Percentiles rank a stretch among this genome's conserved stretches.
phyloP scores from a whole-genome alignment of 495 filamentous ascomycete genomes.

The Aspergillus carlsbadensis region DNA sequence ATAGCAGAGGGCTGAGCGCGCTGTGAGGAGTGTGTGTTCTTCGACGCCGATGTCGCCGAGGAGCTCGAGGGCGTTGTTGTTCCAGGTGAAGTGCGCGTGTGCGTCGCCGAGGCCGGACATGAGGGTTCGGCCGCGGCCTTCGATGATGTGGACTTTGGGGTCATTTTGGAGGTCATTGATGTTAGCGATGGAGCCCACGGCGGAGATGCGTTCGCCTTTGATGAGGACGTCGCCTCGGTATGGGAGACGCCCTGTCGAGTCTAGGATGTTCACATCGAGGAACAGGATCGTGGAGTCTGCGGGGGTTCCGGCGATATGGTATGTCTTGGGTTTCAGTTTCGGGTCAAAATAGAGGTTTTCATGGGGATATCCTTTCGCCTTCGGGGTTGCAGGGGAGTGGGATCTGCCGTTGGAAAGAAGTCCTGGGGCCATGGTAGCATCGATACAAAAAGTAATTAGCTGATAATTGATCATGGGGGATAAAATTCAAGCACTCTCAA shows the following conservation, averaged over 20 bases:
- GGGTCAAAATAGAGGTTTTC: constrained; percentile 1
- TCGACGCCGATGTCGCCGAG: constrained; percentile 43
- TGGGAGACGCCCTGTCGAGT: constrained; percentile 44
- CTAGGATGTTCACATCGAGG: constrained; percentile 48
- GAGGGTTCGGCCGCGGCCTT: constrained; percentile 41
- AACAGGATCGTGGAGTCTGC: constrained; percentile 35
- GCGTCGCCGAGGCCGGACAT: constrained; percentile 51
- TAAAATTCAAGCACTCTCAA: no score
- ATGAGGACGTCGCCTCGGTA: constrained; percentile 52
- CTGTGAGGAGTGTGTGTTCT: constrained; percentile 49
- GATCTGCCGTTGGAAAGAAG: no score
- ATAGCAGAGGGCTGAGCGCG: constrained; percentile 40
- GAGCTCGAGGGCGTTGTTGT: constrained; percentile 37
- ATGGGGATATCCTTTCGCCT: no score
- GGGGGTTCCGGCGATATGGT: constrained; percentile 31
- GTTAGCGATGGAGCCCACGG: constrained; percentile 29
- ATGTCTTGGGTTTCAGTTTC: constrained; percentile 17
- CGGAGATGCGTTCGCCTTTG: constrained; percentile 34
- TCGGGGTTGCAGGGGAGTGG: no score
- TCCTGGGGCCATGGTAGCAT: no score
- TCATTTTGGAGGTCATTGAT: not conserved
- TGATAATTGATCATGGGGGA: no score
- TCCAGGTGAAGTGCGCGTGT: constrained; percentile 53
- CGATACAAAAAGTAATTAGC: no score
- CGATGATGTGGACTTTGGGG: constrained; percentile 24